A percentile compares a stretch with the other conserved stretches of the same genome.
These are phyloP conservation scores for Hondaea fermentalgiana DNA, from an alignment of 108 stramenopile species.

Conservation along the genomic window DNA sequence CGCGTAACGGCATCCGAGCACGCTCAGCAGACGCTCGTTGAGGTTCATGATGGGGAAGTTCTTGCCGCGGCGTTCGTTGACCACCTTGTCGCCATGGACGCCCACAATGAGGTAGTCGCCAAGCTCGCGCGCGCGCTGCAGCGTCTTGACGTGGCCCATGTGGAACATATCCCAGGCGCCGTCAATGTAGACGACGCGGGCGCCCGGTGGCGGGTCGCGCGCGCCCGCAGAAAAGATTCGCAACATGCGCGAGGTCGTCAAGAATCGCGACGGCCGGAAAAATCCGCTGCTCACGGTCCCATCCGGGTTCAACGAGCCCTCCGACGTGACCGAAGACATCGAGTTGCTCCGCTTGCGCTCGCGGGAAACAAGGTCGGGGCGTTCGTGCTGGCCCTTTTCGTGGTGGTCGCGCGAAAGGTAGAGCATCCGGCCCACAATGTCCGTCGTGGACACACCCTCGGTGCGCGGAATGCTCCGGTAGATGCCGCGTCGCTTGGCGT, in stretches of 20 bases:
- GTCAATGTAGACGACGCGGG: constrained; percentile 86
- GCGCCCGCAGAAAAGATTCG: constrained; percentile 64
- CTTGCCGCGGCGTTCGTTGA: constrained; percentile 69
- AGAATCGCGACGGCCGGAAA: constrained; percentile 41
- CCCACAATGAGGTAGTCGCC: constrained; percentile 97
- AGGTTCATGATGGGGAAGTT: constrained; percentile 84
- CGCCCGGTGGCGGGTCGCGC: constrained; percentile 67
- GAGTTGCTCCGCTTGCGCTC: constrained; percentile 18
- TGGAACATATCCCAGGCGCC: constrained; percentile 99
- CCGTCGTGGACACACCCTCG: constrained; percentile 96
- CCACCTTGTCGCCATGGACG: constrained; percentile 83
- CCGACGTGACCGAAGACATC: neutral
- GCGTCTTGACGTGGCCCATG: constrained; percentile 81
- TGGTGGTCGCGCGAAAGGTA: constrained; percentile 83
- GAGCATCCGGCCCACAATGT: constrained; percentile 97
- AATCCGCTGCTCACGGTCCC: neutral
- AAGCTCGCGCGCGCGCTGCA: constrained; percentile 67
- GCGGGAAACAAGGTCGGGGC: neutral
- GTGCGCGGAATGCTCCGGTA: constrained; percentile 85
- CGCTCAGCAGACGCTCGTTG: constrained; percentile 84
- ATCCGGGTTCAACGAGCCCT: neutral
- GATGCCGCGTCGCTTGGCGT: constrained; percentile 28
- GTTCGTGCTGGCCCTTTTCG: constrained; percentile 24
- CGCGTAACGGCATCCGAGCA: constrained; percentile 69
- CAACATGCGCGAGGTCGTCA: constrained; percentile 81